Base-by-base conservation (phyloP, 208 protist species). In the Trypanosoma mega region DNA sequence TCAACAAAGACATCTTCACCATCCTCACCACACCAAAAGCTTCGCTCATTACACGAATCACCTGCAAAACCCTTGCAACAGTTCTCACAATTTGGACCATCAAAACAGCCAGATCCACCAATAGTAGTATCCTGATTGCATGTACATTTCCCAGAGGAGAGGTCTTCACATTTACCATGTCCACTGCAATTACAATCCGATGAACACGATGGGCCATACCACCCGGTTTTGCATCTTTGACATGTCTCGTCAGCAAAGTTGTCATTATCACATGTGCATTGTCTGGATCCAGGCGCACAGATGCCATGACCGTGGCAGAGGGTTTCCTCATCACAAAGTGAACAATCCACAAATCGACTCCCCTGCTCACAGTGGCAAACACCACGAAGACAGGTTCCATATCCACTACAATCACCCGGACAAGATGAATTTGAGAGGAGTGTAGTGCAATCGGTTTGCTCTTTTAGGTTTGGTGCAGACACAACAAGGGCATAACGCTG, bases 131-230 rank as follows among this genome's bases (percentile, higher is more conserved):
- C 61, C 36, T 79, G 62, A 57, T 44, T 46, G 57, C 87, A 93
- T 34, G 39, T 33, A 51, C 87, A 94, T 44, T 72, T 34, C 2
- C 87, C 87, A 39, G 34, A 6, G 9, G 68, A 79, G 1, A 21
- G 11, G 27, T 6, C 52, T 59, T 90, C 62, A 45, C 87, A 94
- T 24, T 63, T 54, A 2, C 78, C 81, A 43, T 80, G 76, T 30
- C 80, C 36, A 58, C 65, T 68, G 61, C 88, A 92, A 9, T 26
- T 56, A 48, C 88, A 95, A 49, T 74, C 44, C 4, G 69, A 85
- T 27, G 75, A 68, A 60, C 88, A 95, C n/a, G 62, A 64, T 8
- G 76, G 76, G 3, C 88, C 88, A 56, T 84, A 92, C 85, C 88
- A 92, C 1, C 85, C 85, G 2, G 30, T 21, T 34, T 71, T 62